These are phyloP conservation scores for Schizothecium vesticola DNA, from an alignment of 495 filamentous ascomycete genomes.

Conservation along the genomic window DNA sequence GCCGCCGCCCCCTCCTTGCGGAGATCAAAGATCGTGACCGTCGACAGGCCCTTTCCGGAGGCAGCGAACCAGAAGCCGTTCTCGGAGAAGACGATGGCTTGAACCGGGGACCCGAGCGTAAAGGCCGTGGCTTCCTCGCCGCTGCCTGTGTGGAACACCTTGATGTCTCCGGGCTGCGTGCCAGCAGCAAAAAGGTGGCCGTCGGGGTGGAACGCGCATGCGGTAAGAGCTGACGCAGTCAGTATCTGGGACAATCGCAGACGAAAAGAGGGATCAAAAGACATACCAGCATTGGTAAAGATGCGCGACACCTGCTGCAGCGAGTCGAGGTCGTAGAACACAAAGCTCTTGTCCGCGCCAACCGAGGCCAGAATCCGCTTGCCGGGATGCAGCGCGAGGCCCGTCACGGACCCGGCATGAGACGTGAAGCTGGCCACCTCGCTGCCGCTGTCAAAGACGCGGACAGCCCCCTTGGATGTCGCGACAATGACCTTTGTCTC, in stretches of 20 bases:
- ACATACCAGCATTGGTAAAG: conserved; percentile 76
- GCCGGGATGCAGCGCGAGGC: conserved; percentile 75
- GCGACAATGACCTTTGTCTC: conserved; percentile 64
- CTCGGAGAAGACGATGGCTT: conserved; percentile 81
- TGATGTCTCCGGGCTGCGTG: conserved; percentile 67
- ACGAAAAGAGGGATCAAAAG: not conserved
- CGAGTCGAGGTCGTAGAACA: conserved; percentile 76
- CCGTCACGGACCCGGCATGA: conserved; percentile 76
- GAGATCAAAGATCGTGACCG: conserved; percentile 82
- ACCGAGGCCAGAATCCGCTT: conserved; percentile 81
- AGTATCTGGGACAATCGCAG: conserved; percentile 18
- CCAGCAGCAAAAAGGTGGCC: conserved; percentile 89
- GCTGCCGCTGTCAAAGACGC: conserved; percentile 65
- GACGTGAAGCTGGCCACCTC: conserved; percentile 61
- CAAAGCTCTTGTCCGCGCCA: conserved; percentile 87
- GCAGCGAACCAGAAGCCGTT: conserved; percentile 96
- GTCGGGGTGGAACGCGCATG: conserved; percentile 88
- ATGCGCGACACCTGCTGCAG: conserved; percentile 65
- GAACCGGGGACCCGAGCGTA: conserved; percentile 59
- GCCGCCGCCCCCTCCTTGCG: conserved; percentile 75
- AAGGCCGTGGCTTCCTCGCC: conserved; percentile 67
- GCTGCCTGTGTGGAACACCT: conserved; percentile 77
- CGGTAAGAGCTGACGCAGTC: conserved; percentile 60
- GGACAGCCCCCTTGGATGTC: conserved; percentile 70
- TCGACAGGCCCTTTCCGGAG: conserved; percentile 63